A percentile compares a stretch with the other conserved stretches of the same genome.
These are phyloP conservation scores for Phlebopus sp. DNA, from an alignment of 1,284 basidiomycete species.

Conservation along the genomic window DNA sequence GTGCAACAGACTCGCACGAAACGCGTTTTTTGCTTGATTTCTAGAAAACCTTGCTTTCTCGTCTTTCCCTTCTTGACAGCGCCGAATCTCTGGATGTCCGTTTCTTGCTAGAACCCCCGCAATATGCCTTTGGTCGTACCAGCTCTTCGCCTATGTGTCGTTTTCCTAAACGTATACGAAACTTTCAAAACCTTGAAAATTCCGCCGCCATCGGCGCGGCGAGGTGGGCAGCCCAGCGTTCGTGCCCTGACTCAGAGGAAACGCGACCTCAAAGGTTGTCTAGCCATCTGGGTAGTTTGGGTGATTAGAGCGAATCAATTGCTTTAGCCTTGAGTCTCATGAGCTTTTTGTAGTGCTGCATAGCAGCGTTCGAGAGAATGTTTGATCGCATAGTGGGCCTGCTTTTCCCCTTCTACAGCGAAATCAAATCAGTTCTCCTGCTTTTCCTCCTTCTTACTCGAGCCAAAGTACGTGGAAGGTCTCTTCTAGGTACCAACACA, in stretches of 20 bases:
- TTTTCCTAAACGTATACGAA: slow-evolving; percentile 77
- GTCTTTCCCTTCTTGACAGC: not conserved
- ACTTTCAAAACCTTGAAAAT: slow-evolving; percentile 76
- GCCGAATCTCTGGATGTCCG: slow-evolving; percentile 7
- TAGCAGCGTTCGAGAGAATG: slow-evolving; percentile 60
- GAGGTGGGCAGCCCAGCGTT: slow-evolving; percentile 57
- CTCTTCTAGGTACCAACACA: not conserved
- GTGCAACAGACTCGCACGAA: slow-evolving; percentile 4
- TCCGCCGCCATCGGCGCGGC: slow-evolving; percentile 58
- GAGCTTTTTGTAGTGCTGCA: slow-evolving; percentile 50
- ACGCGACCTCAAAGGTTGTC: slow-evolving; percentile 76
- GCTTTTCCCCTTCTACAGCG: slow-evolving; percentile 76
- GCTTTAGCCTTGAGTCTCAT: slow-evolving; percentile 16
- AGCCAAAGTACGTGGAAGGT: slow-evolving; percentile 55
- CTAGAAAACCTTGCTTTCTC: not conserved
- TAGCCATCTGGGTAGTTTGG: slow-evolving; percentile 82
- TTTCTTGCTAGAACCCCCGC: slow-evolving; percentile 9
- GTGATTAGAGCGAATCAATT: slow-evolving; percentile 40
- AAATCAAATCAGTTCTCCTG: slow-evolving; percentile 67
- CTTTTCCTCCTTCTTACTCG: slow-evolving; percentile 73
- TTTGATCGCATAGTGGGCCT: slow-evolving; percentile 61
- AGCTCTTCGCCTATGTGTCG: slow-evolving; percentile 60
- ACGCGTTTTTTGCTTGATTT: slow-evolving; percentile 8
- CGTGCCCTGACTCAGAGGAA: slow-evolving; percentile 71
- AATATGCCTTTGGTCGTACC: slow-evolving; percentile 70